Base-by-base conservation (phyloP, 2,329 filamentous ascomycete genomes). In the Aspergillus sp. region DNA sequence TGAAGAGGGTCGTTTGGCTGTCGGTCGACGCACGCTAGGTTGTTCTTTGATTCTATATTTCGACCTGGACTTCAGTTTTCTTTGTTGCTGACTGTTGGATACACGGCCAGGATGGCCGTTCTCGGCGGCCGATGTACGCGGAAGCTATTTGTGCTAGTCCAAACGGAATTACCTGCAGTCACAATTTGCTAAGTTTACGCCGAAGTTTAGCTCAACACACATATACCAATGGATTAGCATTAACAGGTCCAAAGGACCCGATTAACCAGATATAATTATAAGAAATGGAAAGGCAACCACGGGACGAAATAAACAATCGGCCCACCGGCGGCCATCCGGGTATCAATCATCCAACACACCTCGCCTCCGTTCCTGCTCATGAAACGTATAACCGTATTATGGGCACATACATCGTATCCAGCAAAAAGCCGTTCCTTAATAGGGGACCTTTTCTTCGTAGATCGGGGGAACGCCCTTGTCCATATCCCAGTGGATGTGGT, bases 401-500 rank as follows among this genome's bases (percentile, higher is more conserved):
- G 13, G 16, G 16, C 35, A 38, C 16, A 17, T 16, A 38, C 35
- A 38, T 38, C 35, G 16, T 38, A 38, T 38, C 35, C 35, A 30
- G 26, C 35, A 11, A 38, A 38, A 1, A n/a, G 13, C 6, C 35
- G 14, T 10, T 4, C 16, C 16, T 42, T 72, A 82, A 62, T 80
- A 82, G 62, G 77, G 73, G 49, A 80, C 61, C 72, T 81, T 82
- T 65, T 82, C 78, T 61, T 80, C 63, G 65, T 80, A 85, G 58
- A 86, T 80, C 3, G 84, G 84, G 44, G 84, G 82, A 53, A 76
- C 66, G 33, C 78, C 82, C 49, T 74, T 76, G 54, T 83, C 76
- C 10, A 74, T 64, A 64, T 84, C 77, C 82, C 83, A 85, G 20
- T 77, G 69, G 54, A 87, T 74, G 59, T 82, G 82, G 68, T 85